These are phyloP conservation scores for Monosporascus sp. DNA, from an alignment of 2,329 filamentous ascomycete species.

Conservation along the genomic window DNA sequence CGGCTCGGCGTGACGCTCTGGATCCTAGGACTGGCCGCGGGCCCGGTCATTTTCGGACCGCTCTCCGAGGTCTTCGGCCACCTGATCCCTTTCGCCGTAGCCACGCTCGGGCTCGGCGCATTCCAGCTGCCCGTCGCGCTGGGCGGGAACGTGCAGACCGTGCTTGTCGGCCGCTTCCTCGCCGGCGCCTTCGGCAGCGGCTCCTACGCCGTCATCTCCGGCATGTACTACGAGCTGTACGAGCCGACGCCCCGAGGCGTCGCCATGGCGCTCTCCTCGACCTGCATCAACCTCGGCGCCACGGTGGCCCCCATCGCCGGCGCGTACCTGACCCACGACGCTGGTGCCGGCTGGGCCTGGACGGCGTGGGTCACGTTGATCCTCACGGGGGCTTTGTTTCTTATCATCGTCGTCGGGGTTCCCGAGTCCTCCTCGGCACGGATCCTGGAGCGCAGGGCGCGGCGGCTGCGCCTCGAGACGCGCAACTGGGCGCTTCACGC, in stretches of 20 bases:
- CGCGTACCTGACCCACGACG: slow-evolving; percentile 2
- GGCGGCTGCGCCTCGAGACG: slow-evolving; percentile 40
- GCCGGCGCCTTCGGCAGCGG: slow-evolving; percentile 12
- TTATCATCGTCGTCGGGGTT: slow-evolving; percentile 35
- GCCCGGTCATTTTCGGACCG: slow-evolving; percentile 13
- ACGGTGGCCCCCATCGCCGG: slow-evolving; percentile 11
- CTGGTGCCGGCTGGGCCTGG: slow-evolving; percentile 42
- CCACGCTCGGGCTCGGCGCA: slow-evolving; percentile 9
- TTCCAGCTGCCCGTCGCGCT: slow-evolving; percentile 16
- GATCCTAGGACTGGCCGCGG: slow-evolving; percentile 10
- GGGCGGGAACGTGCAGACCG: slow-evolving; percentile 8
- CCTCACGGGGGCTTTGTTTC: slow-evolving; percentile 34
- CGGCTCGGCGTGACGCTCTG: slow-evolving; percentile 10
- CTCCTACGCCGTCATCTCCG: slow-evolving; percentile 8
- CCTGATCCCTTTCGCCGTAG: slow-evolving; percentile 6
- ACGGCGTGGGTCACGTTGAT: slow-evolving; percentile 51
- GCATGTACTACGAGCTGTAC: slow-evolving; percentile 14
- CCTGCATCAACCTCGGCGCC: slow-evolving; percentile 12
- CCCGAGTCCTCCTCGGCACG: slow-evolving; percentile 46
- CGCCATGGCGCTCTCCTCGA: slow-evolving; percentile 9
- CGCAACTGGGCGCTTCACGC: slow-evolving; percentile 28
- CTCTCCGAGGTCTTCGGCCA: slow-evolving; percentile 11
- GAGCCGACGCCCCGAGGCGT: slow-evolving; percentile 12
- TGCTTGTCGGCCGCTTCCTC: slow-evolving; percentile 16
- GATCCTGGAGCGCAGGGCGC: slow-evolving; percentile 43